phyloP scores from a whole-genome alignment of 345 rosid species.

The Mercurialis annua region DNA sequence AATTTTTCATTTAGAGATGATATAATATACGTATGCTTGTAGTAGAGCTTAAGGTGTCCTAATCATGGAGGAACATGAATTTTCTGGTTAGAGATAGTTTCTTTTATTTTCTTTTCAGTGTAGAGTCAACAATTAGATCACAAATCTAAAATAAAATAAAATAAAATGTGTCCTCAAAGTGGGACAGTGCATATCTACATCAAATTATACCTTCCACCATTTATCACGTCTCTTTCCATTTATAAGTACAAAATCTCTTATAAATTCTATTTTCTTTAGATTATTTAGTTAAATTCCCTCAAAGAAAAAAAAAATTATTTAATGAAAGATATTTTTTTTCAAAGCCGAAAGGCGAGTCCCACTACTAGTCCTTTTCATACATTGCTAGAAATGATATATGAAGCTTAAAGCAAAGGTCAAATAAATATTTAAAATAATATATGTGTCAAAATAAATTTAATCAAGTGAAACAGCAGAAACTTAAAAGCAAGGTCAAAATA shows the following conservation, averaged over 20 bases:
- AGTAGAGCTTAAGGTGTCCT: constrained; percentile 10
- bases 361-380: background rate
- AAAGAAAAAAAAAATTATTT: no score
- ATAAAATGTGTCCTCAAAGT: constrained; percentile 25
- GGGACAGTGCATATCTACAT: constrained; percentile 28
- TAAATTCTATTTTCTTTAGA: background rate
- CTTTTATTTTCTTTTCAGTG: background rate
- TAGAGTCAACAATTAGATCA: constrained; percentile 20
- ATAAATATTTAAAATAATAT: background rate
- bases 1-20: no score
- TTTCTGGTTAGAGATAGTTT: constrained; percentile 7
- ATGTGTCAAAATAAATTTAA: background rate
- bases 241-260: background rate
- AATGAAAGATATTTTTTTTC: no score
- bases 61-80: constrained; percentile 13
- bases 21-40: no score
- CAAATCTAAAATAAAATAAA: constrained; percentile 19
- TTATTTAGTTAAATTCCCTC: no score
- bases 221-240: constrained; percentile 1
- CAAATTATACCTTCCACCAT: constrained; percentile 10
- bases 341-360: constrained; percentile 22
- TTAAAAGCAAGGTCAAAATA: constrained; percentile 10
- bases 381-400: no score
- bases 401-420: constrained; percentile 8
- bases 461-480: background rate